Base-by-base conservation (phyloP, 2,329 filamentous ascomycete genomes). In the Neurospora sp. region DNA sequence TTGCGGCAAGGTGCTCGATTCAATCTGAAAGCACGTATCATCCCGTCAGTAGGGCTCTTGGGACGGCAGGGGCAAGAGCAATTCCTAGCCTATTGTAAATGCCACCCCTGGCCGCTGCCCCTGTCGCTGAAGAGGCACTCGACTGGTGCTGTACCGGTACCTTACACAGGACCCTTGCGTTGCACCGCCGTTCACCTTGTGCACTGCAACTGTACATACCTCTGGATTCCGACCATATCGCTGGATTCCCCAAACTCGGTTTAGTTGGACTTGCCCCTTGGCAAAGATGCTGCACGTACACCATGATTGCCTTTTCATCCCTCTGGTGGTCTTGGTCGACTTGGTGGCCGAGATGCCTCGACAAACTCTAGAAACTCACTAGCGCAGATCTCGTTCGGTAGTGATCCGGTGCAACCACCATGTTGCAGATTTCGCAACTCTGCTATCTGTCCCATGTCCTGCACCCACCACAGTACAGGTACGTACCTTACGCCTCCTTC, bases 41-140 rank as follows among this genome's bases (percentile, higher is more conserved):
- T 41, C 68, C 72, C 70, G 68, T 74, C 68, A 67, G 73, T 70
- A 70, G 70, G 70, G 73, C 68, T 70, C 72, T 66, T 67, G 71
- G 69, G 57, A 72, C 38, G 62, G 38, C 52, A 69, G 33, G 67
- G 41, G 17, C 4, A 15, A 62, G 15, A 62, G 23, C 23, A 15
- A n/a, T n/a, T 62, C 28, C 28, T 36, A 36, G 28, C 52, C 52
- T 62, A 62, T 62, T 28, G 28, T 28, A 28, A n/a, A 8, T 62
- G 23, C 52, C 28, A 62, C 52, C 52, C 52, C 52, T 33, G 52
- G 23, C 15, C 28, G 15, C 28, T 33, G 52, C 52, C 52, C 52
- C 52, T 62, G 52, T n/a, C 28, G 52, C 52, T 62, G 28, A n/a
- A 33, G 23, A 62, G 23, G 52, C 52, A 57, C 12, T 62, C 52